Percentiles rank a stretch among this genome's conserved stretches.
These are phyloP conservation scores for Gremmenia infestans DNA, from an alignment of 2,329 filamentous ascomycete genomes.

Conservation along the genomic window DNA sequence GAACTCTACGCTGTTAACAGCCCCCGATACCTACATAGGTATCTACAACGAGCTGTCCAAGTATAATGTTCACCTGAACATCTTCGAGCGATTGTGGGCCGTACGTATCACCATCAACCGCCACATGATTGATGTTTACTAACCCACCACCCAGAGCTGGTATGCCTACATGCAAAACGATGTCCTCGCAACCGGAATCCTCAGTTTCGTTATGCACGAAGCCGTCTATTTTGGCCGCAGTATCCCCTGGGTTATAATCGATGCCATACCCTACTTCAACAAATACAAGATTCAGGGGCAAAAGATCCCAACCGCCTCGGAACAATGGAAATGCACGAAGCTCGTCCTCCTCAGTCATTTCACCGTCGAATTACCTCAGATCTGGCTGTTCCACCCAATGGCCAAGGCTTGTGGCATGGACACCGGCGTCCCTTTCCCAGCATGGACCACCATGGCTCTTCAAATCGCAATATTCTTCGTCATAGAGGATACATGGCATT, in stretches of 20 bases:
- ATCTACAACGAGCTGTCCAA: constrained; percentile 61
- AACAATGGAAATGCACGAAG: constrained; percentile 91
- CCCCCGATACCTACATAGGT: constrained; percentile 41
- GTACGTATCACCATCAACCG: constrained; percentile 42
- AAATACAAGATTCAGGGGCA: constrained; percentile 86
- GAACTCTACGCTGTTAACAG: constrained; percentile 26
- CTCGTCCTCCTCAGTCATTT: constrained; percentile 94
- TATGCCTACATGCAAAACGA: constrained; percentile 99
- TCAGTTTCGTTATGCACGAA: constrained; percentile 97
- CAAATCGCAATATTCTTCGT: constrained; percentile 95
- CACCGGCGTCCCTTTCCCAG: constrained; percentile 85
- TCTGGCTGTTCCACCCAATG: constrained; percentile 98
- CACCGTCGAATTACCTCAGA: constrained; percentile 96
- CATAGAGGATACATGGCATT: constrained; percentile 96
- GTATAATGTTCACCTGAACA: constrained; percentile 75
- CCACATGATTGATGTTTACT: constrained; percentile 12
- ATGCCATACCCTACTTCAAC: constrained; percentile 79
- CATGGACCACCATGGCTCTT: constrained; percentile 76
- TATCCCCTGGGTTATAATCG: constrained; percentile 89
- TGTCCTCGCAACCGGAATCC: constrained; percentile 89
- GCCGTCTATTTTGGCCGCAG: constrained; percentile 84
- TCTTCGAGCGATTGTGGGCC: constrained; percentile 84
- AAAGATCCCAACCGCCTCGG: constrained; percentile 86
- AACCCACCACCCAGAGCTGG: constrained; percentile 56
- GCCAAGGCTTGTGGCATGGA: constrained; percentile 87